Evolutionary conservation across 352 stramenopile species (phyloP).

Genomic region (Phytophthora rubi): DNA sequence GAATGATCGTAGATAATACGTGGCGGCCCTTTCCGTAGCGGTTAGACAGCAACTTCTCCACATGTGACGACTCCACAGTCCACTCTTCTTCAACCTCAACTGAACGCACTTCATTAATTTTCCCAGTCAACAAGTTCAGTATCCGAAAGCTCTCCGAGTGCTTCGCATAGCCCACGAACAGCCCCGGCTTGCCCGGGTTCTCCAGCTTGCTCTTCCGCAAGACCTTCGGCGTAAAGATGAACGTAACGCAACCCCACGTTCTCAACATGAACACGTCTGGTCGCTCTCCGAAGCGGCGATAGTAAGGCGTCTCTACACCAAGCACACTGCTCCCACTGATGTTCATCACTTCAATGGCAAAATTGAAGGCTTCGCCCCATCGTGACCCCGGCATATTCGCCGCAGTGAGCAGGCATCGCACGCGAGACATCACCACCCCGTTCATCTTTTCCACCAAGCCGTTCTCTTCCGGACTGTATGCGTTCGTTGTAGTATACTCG

Average conservation of each 20-base stretch:
- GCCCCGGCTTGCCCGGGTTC: neutral
- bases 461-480: neutral
- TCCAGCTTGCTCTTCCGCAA: neutral
- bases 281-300: neutral
- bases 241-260: neutral
- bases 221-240: neutral
- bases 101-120: neutral
- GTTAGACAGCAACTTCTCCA: neutral
- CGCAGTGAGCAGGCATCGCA: neutral
- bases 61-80: neutral
- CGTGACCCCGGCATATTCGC: neutral
- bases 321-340: neutral
- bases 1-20: neutral
- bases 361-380: neutral
- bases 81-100: neutral
- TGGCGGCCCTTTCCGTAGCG: neutral
- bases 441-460: constrained; percentile 12
- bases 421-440: neutral
- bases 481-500: constrained; percentile 1
- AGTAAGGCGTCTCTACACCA: neutral
- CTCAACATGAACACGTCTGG: neutral
- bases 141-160: neutral
- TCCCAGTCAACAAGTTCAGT: neutral
- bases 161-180: neutral
- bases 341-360: neutral